A percentile compares a stretch with the other conserved stretches of the same genome.
Evolutionary conservation across 108 stramenopile genomes (phyloP).

Genomic region (Pseudonitzschia multiseries): DNA sequence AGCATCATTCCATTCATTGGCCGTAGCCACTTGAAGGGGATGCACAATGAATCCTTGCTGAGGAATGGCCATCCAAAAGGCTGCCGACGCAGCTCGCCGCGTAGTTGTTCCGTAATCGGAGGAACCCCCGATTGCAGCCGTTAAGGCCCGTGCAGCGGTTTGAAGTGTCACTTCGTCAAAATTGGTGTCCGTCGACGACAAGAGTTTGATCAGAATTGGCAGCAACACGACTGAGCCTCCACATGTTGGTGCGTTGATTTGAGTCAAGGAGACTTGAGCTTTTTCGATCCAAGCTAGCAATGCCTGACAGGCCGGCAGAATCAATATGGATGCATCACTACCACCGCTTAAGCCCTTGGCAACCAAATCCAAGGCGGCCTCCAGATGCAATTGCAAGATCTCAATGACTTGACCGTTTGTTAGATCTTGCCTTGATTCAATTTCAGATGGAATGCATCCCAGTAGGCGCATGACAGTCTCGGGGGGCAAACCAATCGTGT

Average conservation of each 20-base stretch:
- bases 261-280: conserved; percentile 36
- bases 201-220: conserved; percentile 38
- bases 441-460: conserved; percentile 31
- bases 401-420: conserved; percentile 20
- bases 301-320: conserved; percentile 29
- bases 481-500: not conserved
- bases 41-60: conserved; percentile 34
- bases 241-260: conserved; percentile 25
- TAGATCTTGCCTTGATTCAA: conserved; percentile 29
- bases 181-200: conserved; percentile 24
- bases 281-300: conserved; percentile 35
- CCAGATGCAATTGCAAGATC: conserved; percentile 25
- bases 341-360: not conserved
- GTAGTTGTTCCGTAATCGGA: conserved; percentile 47
- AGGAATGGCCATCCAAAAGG: conserved; percentile 39
- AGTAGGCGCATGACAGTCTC: conserved; percentile 23
- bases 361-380: conserved; percentile 25
- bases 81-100: conserved; percentile 33
- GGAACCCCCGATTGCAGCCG: conserved; percentile 30
- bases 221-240: conserved; percentile 23
- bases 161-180: conserved; percentile 23
- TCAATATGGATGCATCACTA: not conserved
- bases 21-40: conserved; percentile 33
- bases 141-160: conserved; percentile 39
- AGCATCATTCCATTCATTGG: conserved; percentile 45